Percentiles rank a stretch among this genome's conserved stretches.
Conservation (phyloP, 2,329 filamentous ascomycete species). For the Trichophyton simii region DNA sequence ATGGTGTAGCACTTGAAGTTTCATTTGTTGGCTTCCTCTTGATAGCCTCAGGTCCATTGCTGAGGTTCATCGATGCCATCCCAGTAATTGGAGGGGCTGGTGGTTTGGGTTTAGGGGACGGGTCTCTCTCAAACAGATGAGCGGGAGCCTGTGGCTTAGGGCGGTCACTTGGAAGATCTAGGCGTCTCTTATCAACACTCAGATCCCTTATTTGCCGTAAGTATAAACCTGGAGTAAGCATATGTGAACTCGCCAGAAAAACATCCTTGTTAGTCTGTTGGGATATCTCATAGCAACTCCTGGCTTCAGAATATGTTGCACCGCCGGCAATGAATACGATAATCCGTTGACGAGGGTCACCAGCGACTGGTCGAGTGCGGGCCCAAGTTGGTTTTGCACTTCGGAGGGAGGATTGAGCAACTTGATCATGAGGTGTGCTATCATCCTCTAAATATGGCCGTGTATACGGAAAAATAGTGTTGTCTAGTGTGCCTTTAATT, state of each 20-base stretch:
- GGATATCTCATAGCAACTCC: slow-evolving; percentile 78
- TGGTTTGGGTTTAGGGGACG: slow-evolving; percentile 42
- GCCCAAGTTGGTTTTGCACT: slow-evolving; percentile 95
- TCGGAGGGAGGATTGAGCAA: slow-evolving; percentile 61
- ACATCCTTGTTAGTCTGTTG: slow-evolving; percentile 62
- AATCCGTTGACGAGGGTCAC: slow-evolving; percentile 76
- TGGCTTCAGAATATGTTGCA: slow-evolving; percentile 81
- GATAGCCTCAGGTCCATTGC: slow-evolving; percentile 21
- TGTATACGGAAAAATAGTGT: slow-evolving; percentile 56
- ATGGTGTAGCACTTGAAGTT: neutral
- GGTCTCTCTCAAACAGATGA: slow-evolving; percentile 68
- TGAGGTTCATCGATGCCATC: slow-evolving; percentile 28
- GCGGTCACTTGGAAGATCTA: slow-evolving; percentile 70
- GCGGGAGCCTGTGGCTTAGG: slow-evolving; percentile 71
- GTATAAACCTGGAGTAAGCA: slow-evolving; percentile 76
- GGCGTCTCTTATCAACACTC: slow-evolving; percentile 56
- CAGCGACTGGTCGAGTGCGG: slow-evolving; percentile 58
- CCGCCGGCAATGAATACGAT: slow-evolving; percentile 93
- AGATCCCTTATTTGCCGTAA: slow-evolving; percentile 72
- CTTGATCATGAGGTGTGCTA: slow-evolving; percentile 37
- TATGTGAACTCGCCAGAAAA: slow-evolving; percentile 82
- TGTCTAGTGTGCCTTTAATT: slow-evolving; percentile 54
- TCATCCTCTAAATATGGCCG: slow-evolving; percentile 49
- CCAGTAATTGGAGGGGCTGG: slow-evolving; percentile 18
- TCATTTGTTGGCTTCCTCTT: slow-evolving; percentile 8